Evolutionary conservation across 257 asterid species (phyloP).

Genomic region (Paulownia fortunei): DNA sequence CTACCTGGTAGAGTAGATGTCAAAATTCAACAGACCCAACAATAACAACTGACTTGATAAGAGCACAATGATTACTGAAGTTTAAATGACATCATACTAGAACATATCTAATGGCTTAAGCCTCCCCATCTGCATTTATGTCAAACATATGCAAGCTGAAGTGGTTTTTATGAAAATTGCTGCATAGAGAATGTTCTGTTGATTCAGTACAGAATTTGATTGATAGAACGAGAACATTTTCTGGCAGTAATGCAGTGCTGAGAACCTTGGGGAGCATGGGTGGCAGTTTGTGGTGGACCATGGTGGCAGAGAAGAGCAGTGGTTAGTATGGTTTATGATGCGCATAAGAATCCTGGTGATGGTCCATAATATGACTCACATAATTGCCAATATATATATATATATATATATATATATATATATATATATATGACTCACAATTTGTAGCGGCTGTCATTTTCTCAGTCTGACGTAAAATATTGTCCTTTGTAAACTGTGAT

Average conservation of each 20-base stretch:
- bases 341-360: neutral
- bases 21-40: constrained; percentile 18
- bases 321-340: neutral
- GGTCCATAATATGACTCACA: neutral
- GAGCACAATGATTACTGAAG: neutral
- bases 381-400: neutral
- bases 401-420: neutral
- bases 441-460: neutral
- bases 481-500: neutral
- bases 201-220: neutral
- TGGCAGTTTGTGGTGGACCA: neutral
- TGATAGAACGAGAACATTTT: neutral
- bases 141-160: neutral
- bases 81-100: constrained; percentile 1
- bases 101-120: neutral
- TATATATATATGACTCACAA: neutral
- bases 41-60: constrained; percentile 7
- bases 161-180: neutral
- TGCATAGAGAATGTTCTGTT: neutral
- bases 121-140: neutral
- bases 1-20: constrained; percentile 58
- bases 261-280: neutral
- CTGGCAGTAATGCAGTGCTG: neutral
- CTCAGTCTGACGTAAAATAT: neutral
- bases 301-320: neutral